Evolutionary conservation across 2,329 filamentous ascomycete genomes (phyloP), one percentile per base, ranked within the genome.

Genomic region (Sarocladiaceae sp.): DNA sequence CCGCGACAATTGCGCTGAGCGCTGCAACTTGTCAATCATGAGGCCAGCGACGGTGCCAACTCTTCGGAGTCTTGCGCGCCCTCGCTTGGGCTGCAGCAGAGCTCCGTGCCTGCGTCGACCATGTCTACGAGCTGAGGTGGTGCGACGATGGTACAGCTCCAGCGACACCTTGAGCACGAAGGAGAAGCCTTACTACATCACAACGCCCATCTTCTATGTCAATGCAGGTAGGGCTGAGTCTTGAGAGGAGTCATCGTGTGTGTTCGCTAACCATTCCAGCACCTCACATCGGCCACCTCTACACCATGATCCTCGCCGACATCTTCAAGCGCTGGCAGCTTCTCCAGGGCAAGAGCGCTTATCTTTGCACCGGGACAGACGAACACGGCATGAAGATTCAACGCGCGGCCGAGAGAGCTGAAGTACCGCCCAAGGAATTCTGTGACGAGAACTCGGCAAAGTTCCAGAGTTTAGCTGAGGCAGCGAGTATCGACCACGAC

Each of bases 381-480:
- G 93, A 98, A 65, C 91, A 98, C 69, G 93, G 93, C 33, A 85
- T 96, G 78, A 98, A 98, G 74, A 85, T 97, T 18, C 93, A 98
- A 62, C 84, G 83, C 62, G 91, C 91, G 0, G 88, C 93, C 1
- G 70, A 74, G 6, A 78, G 80, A 53, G 80, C 85, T 12, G 79
- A 79, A 3, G 74, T 85, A 43, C 74, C 82, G 0, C 83, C 89
- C 0, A 86, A 91, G 61, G 72, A 82, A n/a, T 90, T 97, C 53
- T 97, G 91, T 66, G 89, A 97, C 64, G 73, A 76, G 57, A 91
- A 88, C 47, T 83, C 88, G 19, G 75, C 82, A 50, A 84, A 83
- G 27, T 97, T 97, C 64, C 76, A 79, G 63, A 76, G 80, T 34
- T 73, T 98, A 21, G 88, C 88, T 11, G 68, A 70, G 33, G 74